A percentile compares a stretch with the other conserved stretches of the same genome.
phyloP scores from a whole-genome alignment of 2,329 filamentous ascomycete species.

The Cordyceps militaris region DNA sequence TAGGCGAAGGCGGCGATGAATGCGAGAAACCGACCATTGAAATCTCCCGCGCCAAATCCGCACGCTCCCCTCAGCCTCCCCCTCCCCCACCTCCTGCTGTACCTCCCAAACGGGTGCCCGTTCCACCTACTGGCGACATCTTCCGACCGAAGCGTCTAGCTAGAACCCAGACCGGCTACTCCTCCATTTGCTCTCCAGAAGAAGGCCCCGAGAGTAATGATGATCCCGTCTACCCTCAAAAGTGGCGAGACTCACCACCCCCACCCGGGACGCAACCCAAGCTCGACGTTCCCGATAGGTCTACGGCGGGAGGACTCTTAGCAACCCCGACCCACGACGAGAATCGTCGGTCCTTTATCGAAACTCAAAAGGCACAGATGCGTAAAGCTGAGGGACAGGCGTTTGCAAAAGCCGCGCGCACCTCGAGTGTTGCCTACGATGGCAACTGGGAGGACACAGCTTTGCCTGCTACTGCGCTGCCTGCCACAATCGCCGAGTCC shows the following conservation, averaged over 20 bases:
- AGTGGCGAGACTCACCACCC: constrained; percentile 14
- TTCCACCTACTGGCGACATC: constrained; percentile 24
- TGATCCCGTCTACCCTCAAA: constrained; percentile 14
- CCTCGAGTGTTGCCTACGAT: constrained; percentile 27
- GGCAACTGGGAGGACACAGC: constrained; percentile 27
- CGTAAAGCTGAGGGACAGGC: constrained; percentile 53
- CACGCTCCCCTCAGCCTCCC: constrained; percentile 23
- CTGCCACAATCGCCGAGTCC: constrained; percentile 17
- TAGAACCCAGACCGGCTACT: constrained; percentile 52
- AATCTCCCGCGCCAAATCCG: constrained; percentile 11
- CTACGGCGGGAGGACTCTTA: constrained; percentile 34
- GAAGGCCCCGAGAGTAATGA: constrained; percentile 13
- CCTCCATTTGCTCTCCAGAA: constrained; percentile 21
- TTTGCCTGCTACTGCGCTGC: constrained; percentile 16
- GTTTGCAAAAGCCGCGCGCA: constrained; percentile 43
- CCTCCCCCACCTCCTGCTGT: constrained; percentile 13
- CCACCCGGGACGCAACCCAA: constrained; percentile 14
- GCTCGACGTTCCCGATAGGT: constrained; percentile 25
- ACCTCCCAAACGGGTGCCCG: constrained; percentile 6
- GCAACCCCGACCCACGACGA: constrained; percentile 41
- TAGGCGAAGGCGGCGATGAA: constrained; percentile 89
- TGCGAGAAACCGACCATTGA: constrained; percentile 53
- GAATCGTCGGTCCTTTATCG: constrained; percentile 50
- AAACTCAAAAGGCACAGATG: constrained; percentile 53
- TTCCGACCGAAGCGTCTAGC: constrained; percentile 49